These are phyloP conservation scores for Erucastrum elatum DNA, from an alignment of 345 rosid species.

Conservation along the genomic window DNA sequence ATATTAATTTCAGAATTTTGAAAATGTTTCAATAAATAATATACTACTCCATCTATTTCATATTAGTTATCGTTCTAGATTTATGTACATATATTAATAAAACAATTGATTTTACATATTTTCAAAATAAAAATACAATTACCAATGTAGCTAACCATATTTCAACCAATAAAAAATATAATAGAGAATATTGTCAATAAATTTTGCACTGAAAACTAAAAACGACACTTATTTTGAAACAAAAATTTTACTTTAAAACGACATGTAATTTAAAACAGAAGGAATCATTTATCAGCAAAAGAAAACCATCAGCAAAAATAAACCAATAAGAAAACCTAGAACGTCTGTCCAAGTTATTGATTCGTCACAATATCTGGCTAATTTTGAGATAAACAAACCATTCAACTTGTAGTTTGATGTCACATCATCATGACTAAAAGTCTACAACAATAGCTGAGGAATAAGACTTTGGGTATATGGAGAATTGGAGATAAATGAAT, in stretches of 20 bases:
- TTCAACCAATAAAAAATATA: too few species aligned
- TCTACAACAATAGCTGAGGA: background rate
- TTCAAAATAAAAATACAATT: too few species aligned
- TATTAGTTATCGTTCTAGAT: too few species aligned
- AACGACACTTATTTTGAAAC: too few species aligned
- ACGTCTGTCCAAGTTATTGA: background rate
- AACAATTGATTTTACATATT: too few species aligned
- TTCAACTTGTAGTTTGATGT: background rate
- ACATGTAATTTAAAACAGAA: too few species aligned
- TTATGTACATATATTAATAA: too few species aligned
- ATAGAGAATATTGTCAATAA: too few species aligned
- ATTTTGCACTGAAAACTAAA: too few species aligned
- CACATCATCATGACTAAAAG: background rate
- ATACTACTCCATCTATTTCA: too few species aligned
- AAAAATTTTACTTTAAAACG: too few species aligned
- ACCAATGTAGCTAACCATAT: too few species aligned
- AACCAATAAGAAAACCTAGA: background rate
- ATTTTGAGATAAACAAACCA: conserved; percentile 2
- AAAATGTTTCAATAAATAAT: background rate
- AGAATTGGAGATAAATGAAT: background rate
- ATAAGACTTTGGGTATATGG: background rate
- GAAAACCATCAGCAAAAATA: background rate
- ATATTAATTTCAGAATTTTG: conserved; percentile 14
- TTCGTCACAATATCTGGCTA: background rate
- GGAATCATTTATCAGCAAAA: background rate